These are phyloP conservation scores for Skeletonema potamos DNA, from an alignment of 108 stramenopile genomes.

Conservation along the genomic window DNA sequence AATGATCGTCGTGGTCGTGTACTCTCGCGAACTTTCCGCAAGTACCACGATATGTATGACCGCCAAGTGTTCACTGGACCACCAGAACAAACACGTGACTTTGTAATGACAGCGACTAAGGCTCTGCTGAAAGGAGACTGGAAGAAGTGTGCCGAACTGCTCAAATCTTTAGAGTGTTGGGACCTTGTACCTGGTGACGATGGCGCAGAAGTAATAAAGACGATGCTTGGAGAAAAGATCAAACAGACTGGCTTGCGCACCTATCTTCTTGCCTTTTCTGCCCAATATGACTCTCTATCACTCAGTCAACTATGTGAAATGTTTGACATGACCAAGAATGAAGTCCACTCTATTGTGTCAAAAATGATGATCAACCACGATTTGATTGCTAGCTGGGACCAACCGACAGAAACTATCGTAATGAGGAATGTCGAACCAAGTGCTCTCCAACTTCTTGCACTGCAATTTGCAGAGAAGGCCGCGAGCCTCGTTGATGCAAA, in stretches of 20 bases:
- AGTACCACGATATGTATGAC: conserved; percentile 89
- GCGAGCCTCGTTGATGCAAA: conserved; percentile 91
- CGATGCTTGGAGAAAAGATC: conserved; percentile 87
- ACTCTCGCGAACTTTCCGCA: conserved; percentile 93
- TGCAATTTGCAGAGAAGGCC: conserved; percentile 93
- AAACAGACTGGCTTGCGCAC: conserved; percentile 96
- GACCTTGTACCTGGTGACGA: conserved; percentile 88
- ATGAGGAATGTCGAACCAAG: conserved; percentile 87
- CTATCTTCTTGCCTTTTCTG: conserved; percentile 90
- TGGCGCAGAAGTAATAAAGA: conserved; percentile 68
- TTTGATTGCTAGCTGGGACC: conserved; percentile 96
- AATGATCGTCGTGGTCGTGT: conserved; percentile 56
- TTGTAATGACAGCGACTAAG: conserved; percentile 93
- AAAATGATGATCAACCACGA: conserved; percentile 99
- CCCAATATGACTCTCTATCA: conserved; percentile 92
- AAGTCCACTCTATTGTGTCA: conserved; percentile 91
- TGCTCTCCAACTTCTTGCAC: conserved; percentile 89
- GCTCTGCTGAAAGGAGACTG: conserved; percentile 92
- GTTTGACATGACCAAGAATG: conserved; percentile 93
- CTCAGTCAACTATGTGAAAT: conserved; percentile 89
- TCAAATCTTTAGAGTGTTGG: conserved; percentile 91
- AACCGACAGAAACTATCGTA: conserved; percentile 96
- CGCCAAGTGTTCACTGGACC: conserved; percentile 98
- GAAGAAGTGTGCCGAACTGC: conserved; percentile 83
- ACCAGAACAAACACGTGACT: conserved; percentile 97